Base-by-base conservation (phyloP, 1,139 yeast genomes). In the Schwanniomyces etchellsii region DNA sequence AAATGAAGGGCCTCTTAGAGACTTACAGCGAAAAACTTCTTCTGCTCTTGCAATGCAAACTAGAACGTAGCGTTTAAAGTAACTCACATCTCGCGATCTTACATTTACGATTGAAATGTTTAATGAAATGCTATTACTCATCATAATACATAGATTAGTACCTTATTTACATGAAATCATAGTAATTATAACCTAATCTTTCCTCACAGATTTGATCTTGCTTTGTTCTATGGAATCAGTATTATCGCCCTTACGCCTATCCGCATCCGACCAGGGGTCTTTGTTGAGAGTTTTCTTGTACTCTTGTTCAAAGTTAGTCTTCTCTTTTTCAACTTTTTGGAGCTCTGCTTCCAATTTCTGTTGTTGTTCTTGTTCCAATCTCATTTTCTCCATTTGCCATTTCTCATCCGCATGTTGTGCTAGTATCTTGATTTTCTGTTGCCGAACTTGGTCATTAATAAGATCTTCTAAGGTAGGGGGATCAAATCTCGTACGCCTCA, bases 391-490 rank as follows among this genome's bases (percentile, higher is more conserved):
- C 25, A 39, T 21, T 14, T 54, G 52, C 83, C 86, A 77, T 32
- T 73, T 70, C 30, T 64, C 70, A 40, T 81, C 83, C 3, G 83
- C 85, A 28, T 68, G 67, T 34, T 60, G 55, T 1, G 83, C 82
- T 43, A 80, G 57, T 2, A 69, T 48, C 48, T 76, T 73, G 41
- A 84, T 62, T 14, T 62, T 59, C 28, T 63, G 62, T 35, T 77
- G 77, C 28, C 95, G 63, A 14, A 60, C 44, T 43, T 74, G 66
- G 42, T 84, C 94, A 3, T 57, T 59, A 4, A 70, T 39, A 28
- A 84, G 64, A 40, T 83, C 94, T 28, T 70, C 64, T 21, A 84
- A 46, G 1, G 77, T 63, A 0, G 95, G 95, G 2, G 79, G 66
- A 1, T 56, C 47, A 1, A 63, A 55, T 31, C 94, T 63, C 1